phyloP scores from a whole-genome alignment of 2,329 filamentous ascomycete species.

The Sclerotinia trifoliorum region DNA sequence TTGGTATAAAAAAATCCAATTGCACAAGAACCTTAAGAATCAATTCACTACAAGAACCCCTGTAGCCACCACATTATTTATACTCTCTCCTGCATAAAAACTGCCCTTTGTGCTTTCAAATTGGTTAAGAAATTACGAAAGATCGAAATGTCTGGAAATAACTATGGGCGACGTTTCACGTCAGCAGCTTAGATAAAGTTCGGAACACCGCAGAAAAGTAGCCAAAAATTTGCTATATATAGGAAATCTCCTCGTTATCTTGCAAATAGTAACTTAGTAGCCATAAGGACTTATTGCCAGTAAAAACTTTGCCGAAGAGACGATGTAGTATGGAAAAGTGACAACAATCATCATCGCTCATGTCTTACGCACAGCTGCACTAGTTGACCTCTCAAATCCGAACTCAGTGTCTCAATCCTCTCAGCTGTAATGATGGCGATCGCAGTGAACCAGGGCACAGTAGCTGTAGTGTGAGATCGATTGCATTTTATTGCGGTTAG shows the following conservation, averaged over 20 bases:
- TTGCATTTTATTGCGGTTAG: neutral
- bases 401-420: too few relatives aligned
- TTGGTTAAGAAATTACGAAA: neutral
- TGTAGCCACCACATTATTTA: neutral
- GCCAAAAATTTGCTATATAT: too few relatives aligned
- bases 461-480: too few relatives aligned
- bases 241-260: too few relatives aligned
- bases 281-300: too few relatives aligned
- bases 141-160: fast-evolving
- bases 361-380: too few relatives aligned
- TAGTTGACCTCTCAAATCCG: too few relatives aligned
- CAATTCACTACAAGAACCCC: neutral
- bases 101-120: neutral
- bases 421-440: too few relatives aligned
- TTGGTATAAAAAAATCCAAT: neutral
- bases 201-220: too few relatives aligned
- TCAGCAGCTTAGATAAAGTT: neutral
- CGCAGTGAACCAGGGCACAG: too few relatives aligned
- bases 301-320: fast-evolving
- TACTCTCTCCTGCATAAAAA: neutral
- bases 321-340: neutral
- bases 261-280: too few relatives aligned
- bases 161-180: neutral
- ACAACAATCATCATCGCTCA: too few relatives aligned
- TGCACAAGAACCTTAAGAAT: neutral